Percentiles rank a stretch among this genome's conserved stretches.
Evolutionary conservation across 129 eudicot species (phyloP).

Genomic region (Chrysanthemum seticuspe): DNA sequence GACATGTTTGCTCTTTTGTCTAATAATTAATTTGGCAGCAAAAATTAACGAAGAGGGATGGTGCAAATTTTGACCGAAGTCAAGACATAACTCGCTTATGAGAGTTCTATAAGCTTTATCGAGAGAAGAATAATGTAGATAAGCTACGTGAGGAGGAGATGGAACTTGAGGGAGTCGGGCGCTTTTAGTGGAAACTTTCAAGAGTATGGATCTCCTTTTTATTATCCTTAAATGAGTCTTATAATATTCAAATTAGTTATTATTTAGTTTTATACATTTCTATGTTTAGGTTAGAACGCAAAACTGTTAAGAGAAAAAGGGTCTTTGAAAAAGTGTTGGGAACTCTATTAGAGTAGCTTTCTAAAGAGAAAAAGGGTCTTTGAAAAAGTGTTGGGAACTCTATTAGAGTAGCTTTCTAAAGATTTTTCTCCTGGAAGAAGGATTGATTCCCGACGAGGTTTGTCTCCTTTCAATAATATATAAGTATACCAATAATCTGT

Average conservation of each 20-base stretch:
- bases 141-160: conserved; percentile 81
- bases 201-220: conserved; percentile 56
- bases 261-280: background rate
- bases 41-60: conserved; percentile 89
- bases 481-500: background rate
- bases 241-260: background rate
- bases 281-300: conserved; percentile 69
- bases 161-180: conserved; percentile 83
- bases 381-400: conserved; percentile 79
- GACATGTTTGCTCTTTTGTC: conserved; percentile 14
- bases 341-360: too few relatives aligned
- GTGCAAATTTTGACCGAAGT: conserved; percentile 82
- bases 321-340: too few relatives aligned
- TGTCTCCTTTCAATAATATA: background rate
- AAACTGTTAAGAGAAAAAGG: conserved; percentile 61
- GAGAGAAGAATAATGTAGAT: conserved; percentile 77
- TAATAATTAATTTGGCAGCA: conserved; percentile 58
- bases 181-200: conserved; percentile 85
- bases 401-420: conserved; percentile 73
- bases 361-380: conserved; percentile 63
- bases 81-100: conserved; percentile 80
- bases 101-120: conserved; percentile 79
- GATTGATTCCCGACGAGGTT: conserved; percentile 86
- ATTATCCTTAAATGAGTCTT: background rate
- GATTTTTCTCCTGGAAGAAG: conserved; percentile 82